These are phyloP conservation scores for Solanum paucissectum DNA, from an alignment of 257 asterid species.

Conservation along the genomic window DNA sequence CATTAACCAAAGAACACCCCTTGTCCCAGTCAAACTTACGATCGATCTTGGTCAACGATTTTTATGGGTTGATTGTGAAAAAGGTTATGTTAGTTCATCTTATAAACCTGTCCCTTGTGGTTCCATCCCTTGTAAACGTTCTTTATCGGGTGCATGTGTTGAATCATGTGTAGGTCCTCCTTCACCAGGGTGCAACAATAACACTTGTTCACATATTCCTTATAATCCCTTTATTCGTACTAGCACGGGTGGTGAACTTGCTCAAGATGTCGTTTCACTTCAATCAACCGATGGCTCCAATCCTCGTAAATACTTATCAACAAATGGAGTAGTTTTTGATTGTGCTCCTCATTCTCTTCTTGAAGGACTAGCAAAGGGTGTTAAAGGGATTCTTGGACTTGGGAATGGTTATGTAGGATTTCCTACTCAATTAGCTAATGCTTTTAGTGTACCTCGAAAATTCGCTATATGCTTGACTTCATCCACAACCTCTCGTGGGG, in stretches of 20 bases:
- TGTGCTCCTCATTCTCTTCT: background rate
- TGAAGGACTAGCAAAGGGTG: background rate
- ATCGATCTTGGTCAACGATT: slow-evolving; percentile 26
- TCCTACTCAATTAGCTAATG: background rate
- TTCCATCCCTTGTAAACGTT: slow-evolving; percentile 13
- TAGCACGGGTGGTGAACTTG: background rate
- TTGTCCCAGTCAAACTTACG: slow-evolving; percentile 12
- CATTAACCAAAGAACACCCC: slow-evolving; percentile 22
- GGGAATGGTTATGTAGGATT: background rate
- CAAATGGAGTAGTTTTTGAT: background rate
- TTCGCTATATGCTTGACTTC: background rate
- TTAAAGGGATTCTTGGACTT: background rate
- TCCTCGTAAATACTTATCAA: background rate
- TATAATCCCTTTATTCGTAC: background rate
- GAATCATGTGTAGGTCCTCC: background rate
- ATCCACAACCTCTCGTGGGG: background rate
- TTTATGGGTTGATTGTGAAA: slow-evolving; percentile 24
- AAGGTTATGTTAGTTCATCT: slow-evolving; percentile 9
- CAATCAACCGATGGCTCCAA: background rate
- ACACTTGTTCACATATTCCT: background rate
- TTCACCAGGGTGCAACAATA: background rate
- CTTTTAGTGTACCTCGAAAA: background rate
- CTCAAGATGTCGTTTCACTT: background rate
- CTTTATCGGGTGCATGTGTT: background rate
- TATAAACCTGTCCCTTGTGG: slow-evolving; percentile 9